Evolutionary conservation across 2,329 filamentous ascomycete genomes (phyloP), one percentile per base, ranked within the genome.

Genomic region (Pseudogymnoascus sp.): DNA sequence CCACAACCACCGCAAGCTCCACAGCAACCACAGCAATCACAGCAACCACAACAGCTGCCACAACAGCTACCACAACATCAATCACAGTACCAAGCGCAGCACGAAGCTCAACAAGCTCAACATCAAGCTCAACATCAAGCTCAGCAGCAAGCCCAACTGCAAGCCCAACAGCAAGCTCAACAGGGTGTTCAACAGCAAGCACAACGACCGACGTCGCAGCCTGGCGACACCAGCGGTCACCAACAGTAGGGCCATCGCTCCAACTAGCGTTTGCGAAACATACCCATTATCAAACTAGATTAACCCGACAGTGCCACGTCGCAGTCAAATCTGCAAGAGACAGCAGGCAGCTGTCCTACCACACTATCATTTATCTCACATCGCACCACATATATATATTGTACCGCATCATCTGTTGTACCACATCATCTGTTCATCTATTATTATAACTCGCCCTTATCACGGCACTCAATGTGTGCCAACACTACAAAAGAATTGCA

Each of bases 371-470:
- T 56, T 35, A 56, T 56, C 6, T 56, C n/a, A 19, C 33, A 56
- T 56, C 29, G 3, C 29, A 56, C 11, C 26, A 56, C 29, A 56
- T 33, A 26, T 40, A 40, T 56, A 56, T 56, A 33, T 35, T 56
- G 29, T 56, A 56, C 50, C 50, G 17, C 29, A 35, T 56, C 29
- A 21, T 33, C 29, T 56, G 29, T 56, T 56, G 50, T 56, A 21
- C 29, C 10, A 56, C 50, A 56, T 13, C 29, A 19, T 35, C 46
- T 56, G 29, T 56, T 13, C 29, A 19, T 35, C 46, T 56, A 17
- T 56, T 56, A 33, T 56, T 56, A 56, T 56, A 56, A 56, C 50
- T 56, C 50, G n/a, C 10, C 35, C 10, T 56, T 21, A 35, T 56
- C 29, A 56, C 23, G 29, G 29, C 50, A 56, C 29, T 19, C 17